phyloP scores from a whole-genome alignment of 2,329 filamentous ascomycete species.

The Ophiocordyceps camponoti-saundersi region DNA sequence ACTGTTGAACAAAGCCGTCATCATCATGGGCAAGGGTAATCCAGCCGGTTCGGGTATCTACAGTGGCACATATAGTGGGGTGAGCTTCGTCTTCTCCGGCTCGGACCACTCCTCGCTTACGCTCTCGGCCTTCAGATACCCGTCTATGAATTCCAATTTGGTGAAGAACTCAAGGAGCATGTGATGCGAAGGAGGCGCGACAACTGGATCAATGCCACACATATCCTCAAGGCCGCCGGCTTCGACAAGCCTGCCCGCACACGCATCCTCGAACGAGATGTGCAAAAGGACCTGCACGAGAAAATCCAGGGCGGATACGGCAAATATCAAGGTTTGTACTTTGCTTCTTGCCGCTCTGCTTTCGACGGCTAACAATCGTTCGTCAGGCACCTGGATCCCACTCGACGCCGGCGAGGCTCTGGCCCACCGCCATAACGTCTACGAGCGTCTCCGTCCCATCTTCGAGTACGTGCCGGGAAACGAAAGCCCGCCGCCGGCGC shows the following conservation, averaged over 20 bases:
- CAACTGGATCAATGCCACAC: slow-evolving; percentile 99
- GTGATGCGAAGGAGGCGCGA: slow-evolving; percentile 89
- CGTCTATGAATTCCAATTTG: slow-evolving; percentile 86
- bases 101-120: not conserved
- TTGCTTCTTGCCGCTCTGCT: too few relatives aligned
- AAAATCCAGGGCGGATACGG: slow-evolving; percentile 98
- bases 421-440: slow-evolving; percentile 72
- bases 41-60: slow-evolving; percentile 34
- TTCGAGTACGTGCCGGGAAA: slow-evolving; percentile 80
- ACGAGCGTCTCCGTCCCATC: slow-evolving; percentile 68
- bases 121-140: slow-evolving; percentile 46
- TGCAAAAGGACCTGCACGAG: slow-evolving; percentile 91
- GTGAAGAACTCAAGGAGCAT: slow-evolving; percentile 62
- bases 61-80: slow-evolving; percentile 53
- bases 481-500: slow-evolving; percentile 79
- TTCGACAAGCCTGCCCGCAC: slow-evolving; percentile 95
- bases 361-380: not conserved
- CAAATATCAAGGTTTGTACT: slow-evolving; percentile 70
- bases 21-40: slow-evolving; percentile 29
- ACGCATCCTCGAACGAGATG: slow-evolving; percentile 85
- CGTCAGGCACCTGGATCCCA: slow-evolving; percentile 82
- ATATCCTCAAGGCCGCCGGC: slow-evolving; percentile 91
- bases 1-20: slow-evolving; percentile 3
- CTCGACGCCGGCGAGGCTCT: slow-evolving; percentile 64
- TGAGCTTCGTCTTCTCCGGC: slow-evolving; percentile 17